Base-by-base conservation (phyloP, 805 yeast species). In the Barnettozyma siamensis region DNA sequence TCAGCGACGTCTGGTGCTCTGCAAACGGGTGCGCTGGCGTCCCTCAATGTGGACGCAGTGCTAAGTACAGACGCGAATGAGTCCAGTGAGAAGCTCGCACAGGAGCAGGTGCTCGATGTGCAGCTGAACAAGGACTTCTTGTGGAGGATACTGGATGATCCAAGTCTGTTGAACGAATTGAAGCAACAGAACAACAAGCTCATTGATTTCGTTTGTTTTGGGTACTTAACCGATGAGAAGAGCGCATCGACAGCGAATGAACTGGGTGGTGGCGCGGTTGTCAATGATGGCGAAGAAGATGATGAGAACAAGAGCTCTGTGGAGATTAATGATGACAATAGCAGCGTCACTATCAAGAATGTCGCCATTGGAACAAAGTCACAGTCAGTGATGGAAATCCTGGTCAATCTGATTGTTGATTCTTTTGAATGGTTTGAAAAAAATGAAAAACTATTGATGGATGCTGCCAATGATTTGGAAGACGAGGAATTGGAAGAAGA, bases 141-240 rank as follows among this genome's bases (percentile, higher is more conserved):
- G 12, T 62, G 64, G 45, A 47, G 53, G 33, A 47, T 66, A 2
- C 42, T 69, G 27, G 64, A 62, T 35, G 72, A 69, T 45, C 54
- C 64, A 1, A 63, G 61, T 37, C 49, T 70, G n/a, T 48, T 69
- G 35, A 63, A 48, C 39, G 65, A 62, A 39, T 48, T 70, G 35
- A 55, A 62, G 28, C 57, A 58, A 18, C 67, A 66, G 49, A 67
- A 68, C 46, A 63, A 62, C 41, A 70, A 69, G 45, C 55, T 73
- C 39, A 47, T 78, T 13, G 83, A 78, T 51, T 65, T 78, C 42
- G 60, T 78, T 24, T 70, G 79, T 44, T 60, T 67, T 42, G 73
- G 73, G 1, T 68, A 65, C 47, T 61, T 65, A 20, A 46, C 49
- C 20, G 53, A 50, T 3, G 48, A 38, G 4, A 17, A n/a, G 6